Conservation (phyloP, 108 stramenopile species). For the Cyclostephanos tholiformis region DNA sequence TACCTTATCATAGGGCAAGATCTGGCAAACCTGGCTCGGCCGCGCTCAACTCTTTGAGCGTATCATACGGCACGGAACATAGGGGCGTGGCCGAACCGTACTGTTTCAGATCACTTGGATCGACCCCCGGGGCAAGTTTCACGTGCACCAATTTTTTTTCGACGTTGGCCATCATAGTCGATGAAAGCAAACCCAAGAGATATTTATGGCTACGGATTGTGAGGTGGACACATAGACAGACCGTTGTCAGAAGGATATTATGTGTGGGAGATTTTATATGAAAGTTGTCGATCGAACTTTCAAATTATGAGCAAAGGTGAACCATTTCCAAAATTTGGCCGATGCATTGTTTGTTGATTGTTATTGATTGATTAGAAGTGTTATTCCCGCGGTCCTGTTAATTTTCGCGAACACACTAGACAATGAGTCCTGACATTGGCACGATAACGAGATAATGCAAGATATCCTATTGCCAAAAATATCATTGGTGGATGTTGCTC, state of each 20-base stretch:
- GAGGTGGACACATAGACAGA: neutral
- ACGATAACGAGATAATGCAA: too few relatives aligned
- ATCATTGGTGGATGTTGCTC: too few relatives aligned
- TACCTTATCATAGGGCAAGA: slow-evolving; percentile 11
- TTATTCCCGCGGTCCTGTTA: too few relatives aligned
- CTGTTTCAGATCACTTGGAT: neutral
- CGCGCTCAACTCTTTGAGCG: neutral
- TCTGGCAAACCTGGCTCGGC: slow-evolving; percentile 15
- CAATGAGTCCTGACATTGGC: too few relatives aligned
- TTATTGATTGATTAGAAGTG: too few relatives aligned
- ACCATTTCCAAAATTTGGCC: too few relatives aligned
- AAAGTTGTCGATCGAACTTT: too few relatives aligned
- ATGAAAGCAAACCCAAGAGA: neutral
- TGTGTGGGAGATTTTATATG: too few relatives aligned
- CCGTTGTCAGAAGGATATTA: neutral
- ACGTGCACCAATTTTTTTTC: neutral
- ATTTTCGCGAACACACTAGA: too few relatives aligned
- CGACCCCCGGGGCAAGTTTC: neutral
- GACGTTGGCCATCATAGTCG: neutral
- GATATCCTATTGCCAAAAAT: too few relatives aligned
- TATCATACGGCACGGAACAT: slow-evolving; percentile 10
- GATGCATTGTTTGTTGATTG: too few relatives aligned
- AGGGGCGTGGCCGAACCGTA: slow-evolving; percentile 1
- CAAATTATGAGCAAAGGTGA: too few relatives aligned
- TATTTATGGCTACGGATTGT: neutral